Evolutionary conservation across 2,329 filamentous ascomycete species (phyloP), one percentile per base, ranked within the genome.

Genomic region (Fusarium falciforme): DNA sequence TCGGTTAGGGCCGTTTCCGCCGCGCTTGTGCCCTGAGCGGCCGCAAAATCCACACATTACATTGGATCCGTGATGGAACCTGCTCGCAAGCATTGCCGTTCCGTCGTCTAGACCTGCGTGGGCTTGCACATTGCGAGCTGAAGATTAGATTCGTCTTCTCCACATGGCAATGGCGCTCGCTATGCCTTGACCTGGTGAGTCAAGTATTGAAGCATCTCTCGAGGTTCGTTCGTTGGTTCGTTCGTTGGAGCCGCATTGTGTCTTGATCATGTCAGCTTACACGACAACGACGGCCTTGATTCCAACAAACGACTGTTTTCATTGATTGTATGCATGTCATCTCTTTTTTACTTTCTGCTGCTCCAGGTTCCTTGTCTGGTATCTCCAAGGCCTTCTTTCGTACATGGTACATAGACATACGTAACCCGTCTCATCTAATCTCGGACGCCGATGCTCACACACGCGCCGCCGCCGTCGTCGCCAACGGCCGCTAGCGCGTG

Each of bases 401-500:
- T 59, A 63, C 68, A 25, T 65, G 64, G 68, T 68, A 31, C 71
- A 61, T 25, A 44, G 20, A 25, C 44, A 49, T 49, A 49, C 25
- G 25, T 68, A 66, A 61, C 68, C 64, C 61, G 61, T 74, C 71
- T 74, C 71, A 69, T 74, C 71, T 74, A 68, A 74, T 69, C 64
- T 75, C 66, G 66, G 72, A 68, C 66, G 64, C 72, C 70, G 74
- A 68, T 61, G 65, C 72, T 33, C 54, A 49, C 54, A 59, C 40
- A 38, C 62, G 42, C 33, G 42, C 42, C 63, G 40, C 55, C 63
- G 60, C 64, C 66, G 72, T 65, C 74, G 72, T 72, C 63, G 61
- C 64, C 72, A 78, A 78, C 77, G 77, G 77, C 76, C 75, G 72
- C 73, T 77, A 78, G 75, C 66, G 77, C 68, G 67, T 55, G 67